Conservation (phyloP, 495 filamentous ascomycete species). For the Aspergillus panamensis region DNA sequence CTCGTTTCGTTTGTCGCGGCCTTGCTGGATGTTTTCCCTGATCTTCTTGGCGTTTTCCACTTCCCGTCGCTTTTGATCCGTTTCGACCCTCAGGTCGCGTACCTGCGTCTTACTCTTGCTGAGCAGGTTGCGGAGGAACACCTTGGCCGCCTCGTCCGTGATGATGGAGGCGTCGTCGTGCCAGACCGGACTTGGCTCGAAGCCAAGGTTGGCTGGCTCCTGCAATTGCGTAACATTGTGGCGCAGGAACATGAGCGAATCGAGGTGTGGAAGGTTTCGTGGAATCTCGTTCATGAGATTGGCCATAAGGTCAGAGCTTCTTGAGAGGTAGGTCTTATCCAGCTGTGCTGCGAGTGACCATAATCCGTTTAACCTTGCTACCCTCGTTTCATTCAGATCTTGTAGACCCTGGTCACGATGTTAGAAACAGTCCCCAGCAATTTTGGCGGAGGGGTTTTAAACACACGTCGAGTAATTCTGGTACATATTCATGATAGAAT, state of each 20-base stretch:
- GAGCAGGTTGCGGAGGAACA: constrained; percentile 87
- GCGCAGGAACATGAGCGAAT: constrained; percentile 94
- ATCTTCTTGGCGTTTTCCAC: constrained; percentile 69
- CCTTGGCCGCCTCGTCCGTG: constrained; percentile 76
- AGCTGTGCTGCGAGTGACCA: constrained; percentile 78
- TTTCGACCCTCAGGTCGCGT: constrained; percentile 71
- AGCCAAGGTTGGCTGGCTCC: constrained; percentile 77
- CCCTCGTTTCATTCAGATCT: constrained; percentile 86
- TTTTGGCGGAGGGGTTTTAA: not conserved
- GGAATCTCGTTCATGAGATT: constrained; percentile 77
- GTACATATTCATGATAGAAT: constrained; percentile 95
- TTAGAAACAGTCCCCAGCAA: not conserved
- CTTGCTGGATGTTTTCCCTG: constrained; percentile 71
- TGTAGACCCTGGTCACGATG: constrained; percentile 60
- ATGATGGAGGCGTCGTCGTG: constrained; percentile 85
- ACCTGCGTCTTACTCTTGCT: constrained; percentile 83
- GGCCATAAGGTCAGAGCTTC: constrained; percentile 65
- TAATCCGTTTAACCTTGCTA: constrained; percentile 73
- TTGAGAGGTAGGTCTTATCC: constrained; percentile 68
- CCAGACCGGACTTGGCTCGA: constrained; percentile 97
- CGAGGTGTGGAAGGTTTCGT: constrained; percentile 80
- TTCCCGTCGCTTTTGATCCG: constrained; percentile 78
- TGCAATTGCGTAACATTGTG: constrained; percentile 81
- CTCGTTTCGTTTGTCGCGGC: constrained; percentile 80
- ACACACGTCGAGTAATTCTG: constrained; percentile 84